Percentiles rank a stretch among this genome's conserved stretches.
These are phyloP conservation scores for Suhomyces xylopsoci DNA, from an alignment of 805 yeast genomes.

Conservation along the genomic window DNA sequence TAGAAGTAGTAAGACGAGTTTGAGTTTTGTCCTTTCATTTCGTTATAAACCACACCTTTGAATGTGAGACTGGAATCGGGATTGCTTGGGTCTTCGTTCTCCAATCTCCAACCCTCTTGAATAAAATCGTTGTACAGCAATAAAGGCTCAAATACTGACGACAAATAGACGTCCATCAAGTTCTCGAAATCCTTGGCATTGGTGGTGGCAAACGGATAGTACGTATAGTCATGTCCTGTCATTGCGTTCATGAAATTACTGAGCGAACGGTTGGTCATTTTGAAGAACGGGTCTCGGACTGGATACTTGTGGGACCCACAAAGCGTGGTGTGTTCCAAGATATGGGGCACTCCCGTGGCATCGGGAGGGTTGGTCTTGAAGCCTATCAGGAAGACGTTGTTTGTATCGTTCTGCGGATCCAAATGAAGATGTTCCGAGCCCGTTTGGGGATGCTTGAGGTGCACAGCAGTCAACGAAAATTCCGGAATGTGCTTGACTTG, in stretches of 20 bases:
- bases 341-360: slow-evolving; percentile 94
- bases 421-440: slow-evolving; percentile 84
- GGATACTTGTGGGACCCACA: slow-evolving; percentile 93
- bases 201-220: slow-evolving; percentile 94
- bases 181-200: slow-evolving; percentile 77
- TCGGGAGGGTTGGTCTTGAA: slow-evolving; percentile 95
- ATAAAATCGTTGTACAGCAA: slow-evolving; percentile 75
- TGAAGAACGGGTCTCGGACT: slow-evolving; percentile 95
- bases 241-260: slow-evolving; percentile 98
- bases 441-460: slow-evolving; percentile 60
- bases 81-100: slow-evolving; percentile 62
- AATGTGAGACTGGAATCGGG: slow-evolving; percentile 59
- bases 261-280: slow-evolving; percentile 91
- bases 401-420: slow-evolving; percentile 71
- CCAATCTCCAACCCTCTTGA: slow-evolving; percentile 98
- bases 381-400: slow-evolving; percentile 84
- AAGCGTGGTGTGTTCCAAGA: slow-evolving; percentile 90
- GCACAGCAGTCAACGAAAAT: slow-evolving; percentile 75
- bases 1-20: slow-evolving; percentile 83
- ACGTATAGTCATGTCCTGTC: slow-evolving; percentile 97
- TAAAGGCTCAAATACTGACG: slow-evolving; percentile 80
- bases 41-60: slow-evolving; percentile 96
- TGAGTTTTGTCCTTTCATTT: slow-evolving; percentile 96
- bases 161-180: slow-evolving; percentile 82
- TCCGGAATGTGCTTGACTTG: slow-evolving; percentile 74